phyloP scores from a whole-genome alignment of 2,329 filamentous ascomycete genomes.

The Penicillium occitanis region DNA sequence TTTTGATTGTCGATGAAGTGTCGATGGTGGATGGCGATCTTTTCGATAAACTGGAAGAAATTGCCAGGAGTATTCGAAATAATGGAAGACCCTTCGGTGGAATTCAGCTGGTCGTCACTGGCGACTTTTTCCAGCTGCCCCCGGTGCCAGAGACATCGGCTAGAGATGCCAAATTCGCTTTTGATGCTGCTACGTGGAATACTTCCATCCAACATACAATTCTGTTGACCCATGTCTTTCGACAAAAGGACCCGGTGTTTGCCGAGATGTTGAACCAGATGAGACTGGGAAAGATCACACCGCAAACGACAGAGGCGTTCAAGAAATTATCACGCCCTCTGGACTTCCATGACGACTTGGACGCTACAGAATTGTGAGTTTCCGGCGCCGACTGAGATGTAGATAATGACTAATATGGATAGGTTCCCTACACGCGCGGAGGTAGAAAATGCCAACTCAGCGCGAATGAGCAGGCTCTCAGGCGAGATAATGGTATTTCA shows the following conservation, averaged over 20 bases:
- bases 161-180: conserved; percentile 80
- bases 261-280: conserved; percentile 97
- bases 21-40: conserved; percentile 98
- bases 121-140: conserved; percentile 96
- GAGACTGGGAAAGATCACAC: conserved; percentile 78
- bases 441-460: conserved; percentile 81
- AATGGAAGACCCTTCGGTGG: conserved; percentile 93
- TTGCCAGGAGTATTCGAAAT: conserved; percentile 81
- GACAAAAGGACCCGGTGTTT: conserved; percentile 87
- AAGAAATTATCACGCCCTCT: conserved; percentile 69
- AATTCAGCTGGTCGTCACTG: conserved; percentile 92
- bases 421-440: conserved; percentile 85
- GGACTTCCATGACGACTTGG: conserved; percentile 69
- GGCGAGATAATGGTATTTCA: conserved; percentile 68
- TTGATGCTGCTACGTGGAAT: conserved; percentile 87
- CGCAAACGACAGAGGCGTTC: conserved; percentile 75
- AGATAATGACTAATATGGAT: conserved; percentile 27
- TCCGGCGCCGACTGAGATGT: not conserved
- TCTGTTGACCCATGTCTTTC: conserved; percentile 90
- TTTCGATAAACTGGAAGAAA: conserved; percentile 91
- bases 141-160: conserved; percentile 76
- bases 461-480: conserved; percentile 68
- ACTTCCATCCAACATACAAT: conserved; percentile 95
- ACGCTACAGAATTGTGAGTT: conserved; percentile 76
- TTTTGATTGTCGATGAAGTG: conserved; percentile 88